Percentiles rank a stretch among this genome's conserved stretches.
Conservation (phyloP, 2,329 filamentous ascomycete genomes). For the Penicillium sp. region DNA sequence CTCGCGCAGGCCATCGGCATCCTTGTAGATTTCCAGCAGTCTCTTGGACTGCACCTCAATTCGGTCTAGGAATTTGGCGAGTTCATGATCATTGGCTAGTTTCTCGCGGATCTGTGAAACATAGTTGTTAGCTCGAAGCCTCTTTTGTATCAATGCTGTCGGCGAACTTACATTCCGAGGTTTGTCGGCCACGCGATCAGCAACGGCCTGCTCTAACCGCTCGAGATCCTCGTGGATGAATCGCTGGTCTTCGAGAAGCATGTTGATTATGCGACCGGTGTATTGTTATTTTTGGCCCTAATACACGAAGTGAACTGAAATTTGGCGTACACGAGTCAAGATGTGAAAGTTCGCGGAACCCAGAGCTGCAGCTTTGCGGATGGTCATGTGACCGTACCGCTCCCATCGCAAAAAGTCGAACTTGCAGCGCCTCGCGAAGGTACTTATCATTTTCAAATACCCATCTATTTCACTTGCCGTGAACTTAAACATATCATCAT, state of each 20-base stretch:
- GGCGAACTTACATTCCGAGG: constrained; percentile 72
- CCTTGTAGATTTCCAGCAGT: constrained; percentile 80
- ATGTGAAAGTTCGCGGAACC: constrained; percentile 7
- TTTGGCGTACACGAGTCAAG: neutral
- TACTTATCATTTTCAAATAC: neutral
- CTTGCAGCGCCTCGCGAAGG: neutral
- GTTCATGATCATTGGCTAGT: constrained; percentile 87
- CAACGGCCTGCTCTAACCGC: constrained; percentile 89
- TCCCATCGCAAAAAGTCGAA: constrained; percentile 26
- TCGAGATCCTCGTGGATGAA: constrained; percentile 96
- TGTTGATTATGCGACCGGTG: constrained; percentile 30
- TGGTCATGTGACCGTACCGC: constrained; percentile 21
- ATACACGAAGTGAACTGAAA: neutral
- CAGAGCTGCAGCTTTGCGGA: constrained; percentile 22
- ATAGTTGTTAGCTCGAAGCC: neutral
- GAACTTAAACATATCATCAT: constrained; percentile 57
- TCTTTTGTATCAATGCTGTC: neutral
- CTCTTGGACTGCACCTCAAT: constrained; percentile 84
- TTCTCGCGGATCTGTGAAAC: constrained; percentile 76
- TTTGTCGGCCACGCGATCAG: constrained; percentile 84
- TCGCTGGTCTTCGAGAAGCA: constrained; percentile 92
- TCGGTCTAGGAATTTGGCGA: constrained; percentile 80
- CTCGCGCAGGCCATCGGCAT: constrained; percentile 69
- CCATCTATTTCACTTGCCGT: neutral
- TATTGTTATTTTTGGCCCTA: neutral